Conservation (phyloP, 805 yeast species). For the Lipomyces spencermartinsiae region DNA sequence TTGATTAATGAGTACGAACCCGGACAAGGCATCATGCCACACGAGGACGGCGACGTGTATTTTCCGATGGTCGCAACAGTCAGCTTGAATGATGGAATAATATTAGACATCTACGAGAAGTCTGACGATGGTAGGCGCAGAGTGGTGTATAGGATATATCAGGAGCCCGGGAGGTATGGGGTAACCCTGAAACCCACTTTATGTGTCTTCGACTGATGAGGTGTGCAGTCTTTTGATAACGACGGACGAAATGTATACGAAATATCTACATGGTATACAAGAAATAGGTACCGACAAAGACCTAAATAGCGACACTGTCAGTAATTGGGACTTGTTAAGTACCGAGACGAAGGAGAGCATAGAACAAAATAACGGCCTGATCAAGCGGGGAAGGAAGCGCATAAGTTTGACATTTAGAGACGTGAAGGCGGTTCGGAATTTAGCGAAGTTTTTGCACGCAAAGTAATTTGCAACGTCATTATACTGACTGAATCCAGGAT, state of each 20-base stretch:
- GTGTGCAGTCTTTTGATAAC: constrained; percentile 27
- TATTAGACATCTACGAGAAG: constrained; percentile 29
- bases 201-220: neutral
- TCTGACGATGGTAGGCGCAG: constrained; percentile 15
- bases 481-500: too few species aligned
- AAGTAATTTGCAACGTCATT: constrained; percentile 1
- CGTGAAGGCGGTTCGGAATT: constrained; percentile 29
- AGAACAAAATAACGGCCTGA: neutral
- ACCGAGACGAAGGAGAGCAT: constrained; percentile 16
- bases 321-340: constrained; percentile 29
- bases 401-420: constrained; percentile 36
- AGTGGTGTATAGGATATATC: constrained; percentile 26
- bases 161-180: constrained; percentile 34
- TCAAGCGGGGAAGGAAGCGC: constrained; percentile 22
- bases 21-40: constrained; percentile 38
- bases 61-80: constrained; percentile 38
- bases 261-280: constrained; percentile 32
- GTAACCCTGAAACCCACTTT: neutral
- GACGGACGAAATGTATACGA: constrained; percentile 27
- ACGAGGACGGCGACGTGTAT: constrained; percentile 37
- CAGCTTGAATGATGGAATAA: constrained; percentile 27
- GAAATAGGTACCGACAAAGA: constrained; percentile 25
- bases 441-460: constrained; percentile 15
- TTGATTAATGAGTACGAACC: constrained; percentile 32
- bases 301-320: constrained; percentile 18